Percentiles rank a stretch among this genome's conserved stretches.
These are phyloP conservation scores for Yarrowia sp. DNA, from an alignment of 805 yeast species.

Conservation along the genomic window DNA sequence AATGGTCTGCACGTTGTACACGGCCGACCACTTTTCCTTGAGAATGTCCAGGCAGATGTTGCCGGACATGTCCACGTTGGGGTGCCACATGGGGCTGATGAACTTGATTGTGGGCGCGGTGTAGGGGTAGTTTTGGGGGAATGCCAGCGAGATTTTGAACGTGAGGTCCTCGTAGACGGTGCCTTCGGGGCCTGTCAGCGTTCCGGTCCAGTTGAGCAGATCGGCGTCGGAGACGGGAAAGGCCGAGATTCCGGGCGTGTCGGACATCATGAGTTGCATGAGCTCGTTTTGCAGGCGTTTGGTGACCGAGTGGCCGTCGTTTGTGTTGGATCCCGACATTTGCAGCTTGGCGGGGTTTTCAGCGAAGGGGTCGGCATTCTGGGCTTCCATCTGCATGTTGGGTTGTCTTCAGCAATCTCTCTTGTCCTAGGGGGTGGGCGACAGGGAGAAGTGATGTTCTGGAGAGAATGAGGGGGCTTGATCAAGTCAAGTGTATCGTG, in stretches of 20 bases:
- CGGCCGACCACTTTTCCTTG: constrained; percentile 70
- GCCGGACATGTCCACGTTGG: constrained; percentile 70
- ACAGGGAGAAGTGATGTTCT: background rate
- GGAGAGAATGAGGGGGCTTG: too few relatives aligned
- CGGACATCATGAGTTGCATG: constrained; percentile 60
- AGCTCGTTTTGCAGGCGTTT: constrained; percentile 61
- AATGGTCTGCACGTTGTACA: constrained; percentile 66
- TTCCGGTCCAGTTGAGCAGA: constrained; percentile 63
- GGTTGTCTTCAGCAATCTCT: constrained; percentile 1
- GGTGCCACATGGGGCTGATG: constrained; percentile 68
- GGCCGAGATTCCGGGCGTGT: constrained; percentile 60
- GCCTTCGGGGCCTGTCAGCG: constrained; percentile 63
- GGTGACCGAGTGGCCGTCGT: constrained; percentile 58
- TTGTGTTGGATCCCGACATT: constrained; percentile 41
- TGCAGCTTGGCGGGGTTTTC: constrained; percentile 37
- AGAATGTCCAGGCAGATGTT: constrained; percentile 68
- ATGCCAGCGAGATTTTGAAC: constrained; percentile 59
- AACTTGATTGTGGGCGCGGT: constrained; percentile 64
- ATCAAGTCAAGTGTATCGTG: too few relatives aligned
- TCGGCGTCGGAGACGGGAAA: constrained; percentile 62
- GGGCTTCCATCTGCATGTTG: constrained; percentile 34
- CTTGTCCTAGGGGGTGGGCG: background rate
- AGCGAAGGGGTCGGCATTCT: constrained; percentile 33
- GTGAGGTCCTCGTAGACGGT: constrained; percentile 63
- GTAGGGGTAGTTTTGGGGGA: constrained; percentile 65